phyloP scores from a whole-genome alignment of 345 rosid species.

The Brassica incana region DNA sequence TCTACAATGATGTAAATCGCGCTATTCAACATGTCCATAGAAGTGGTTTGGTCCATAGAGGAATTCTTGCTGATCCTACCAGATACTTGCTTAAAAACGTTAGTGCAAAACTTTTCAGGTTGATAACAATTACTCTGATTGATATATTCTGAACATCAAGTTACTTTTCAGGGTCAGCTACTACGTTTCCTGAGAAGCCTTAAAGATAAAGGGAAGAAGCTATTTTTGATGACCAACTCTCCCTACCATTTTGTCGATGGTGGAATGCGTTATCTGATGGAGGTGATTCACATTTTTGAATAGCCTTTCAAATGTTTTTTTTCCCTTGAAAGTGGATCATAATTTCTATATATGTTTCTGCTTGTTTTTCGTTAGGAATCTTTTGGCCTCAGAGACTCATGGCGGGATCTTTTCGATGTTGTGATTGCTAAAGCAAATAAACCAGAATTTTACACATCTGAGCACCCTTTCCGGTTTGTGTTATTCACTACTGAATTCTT shows the following conservation, averaged over 20 bases:
- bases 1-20: slow-evolving; percentile 85
- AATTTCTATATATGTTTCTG: neutral
- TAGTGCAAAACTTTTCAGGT: slow-evolving; percentile 40
- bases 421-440: slow-evolving; percentile 96
- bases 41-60: slow-evolving; percentile 90
- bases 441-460: slow-evolving; percentile 89
- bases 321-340: slow-evolving; percentile 15
- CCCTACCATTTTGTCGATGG: slow-evolving; percentile 96
- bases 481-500: slow-evolving; percentile 6
- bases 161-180: slow-evolving; percentile 56
- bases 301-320: neutral
- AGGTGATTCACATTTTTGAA: slow-evolving; percentile 52
- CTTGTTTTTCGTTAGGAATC: slow-evolving; percentile 56
- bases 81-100: slow-evolving; percentile 84
- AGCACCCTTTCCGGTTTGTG: slow-evolving; percentile 89
- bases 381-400: slow-evolving; percentile 58
- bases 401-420: slow-evolving; percentile 96
- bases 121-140: neutral
- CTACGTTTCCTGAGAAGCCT: slow-evolving; percentile 71
- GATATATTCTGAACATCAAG: neutral
- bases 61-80: slow-evolving; percentile 80
- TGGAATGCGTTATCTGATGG: slow-evolving; percentile 88
- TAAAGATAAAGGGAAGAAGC: slow-evolving; percentile 89
- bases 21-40: slow-evolving; percentile 96
- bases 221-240: slow-evolving; percentile 89